phyloP scores from a whole-genome alignment of 148 eudicot species.

The Heliamphora exappendiculata region DNA sequence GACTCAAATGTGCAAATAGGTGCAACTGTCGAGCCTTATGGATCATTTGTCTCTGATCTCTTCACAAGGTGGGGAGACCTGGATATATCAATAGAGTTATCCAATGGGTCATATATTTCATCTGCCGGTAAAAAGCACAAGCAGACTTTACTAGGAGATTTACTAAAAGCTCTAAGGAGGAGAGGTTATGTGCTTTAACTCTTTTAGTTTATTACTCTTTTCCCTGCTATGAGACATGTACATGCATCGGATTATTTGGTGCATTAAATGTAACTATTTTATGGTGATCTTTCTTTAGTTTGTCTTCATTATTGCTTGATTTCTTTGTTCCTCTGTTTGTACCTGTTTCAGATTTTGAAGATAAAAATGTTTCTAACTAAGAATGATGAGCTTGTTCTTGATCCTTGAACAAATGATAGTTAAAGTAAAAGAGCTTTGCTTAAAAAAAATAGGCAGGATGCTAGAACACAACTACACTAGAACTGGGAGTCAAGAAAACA shows the following conservation, averaged over 20 bases:
- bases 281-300: neutral
- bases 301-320: neutral
- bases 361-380: neutral
- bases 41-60: conserved; percentile 89
- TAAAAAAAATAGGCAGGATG: neutral
- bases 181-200: conserved; percentile 41
- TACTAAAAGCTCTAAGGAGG: conserved; percentile 48
- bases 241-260: neutral
- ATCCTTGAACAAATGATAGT: neutral
- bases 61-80: conserved; percentile 88
- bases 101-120: conserved; percentile 58
- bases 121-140: conserved; percentile 69
- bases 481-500: neutral
- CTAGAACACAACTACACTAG: neutral
- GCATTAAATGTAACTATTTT: neutral
- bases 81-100: conserved; percentile 82
- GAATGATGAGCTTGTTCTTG: neutral
- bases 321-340: neutral
- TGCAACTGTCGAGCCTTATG: conserved; percentile 97
- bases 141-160: conserved; percentile 57
- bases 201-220: neutral
- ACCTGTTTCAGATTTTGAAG: neutral
- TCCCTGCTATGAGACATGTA: neutral
- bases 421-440: neutral
- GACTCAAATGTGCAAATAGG: conserved; percentile 40